Base-by-base conservation (phyloP, 352 stramenopile species). In the Bremia lactucae region DNA sequence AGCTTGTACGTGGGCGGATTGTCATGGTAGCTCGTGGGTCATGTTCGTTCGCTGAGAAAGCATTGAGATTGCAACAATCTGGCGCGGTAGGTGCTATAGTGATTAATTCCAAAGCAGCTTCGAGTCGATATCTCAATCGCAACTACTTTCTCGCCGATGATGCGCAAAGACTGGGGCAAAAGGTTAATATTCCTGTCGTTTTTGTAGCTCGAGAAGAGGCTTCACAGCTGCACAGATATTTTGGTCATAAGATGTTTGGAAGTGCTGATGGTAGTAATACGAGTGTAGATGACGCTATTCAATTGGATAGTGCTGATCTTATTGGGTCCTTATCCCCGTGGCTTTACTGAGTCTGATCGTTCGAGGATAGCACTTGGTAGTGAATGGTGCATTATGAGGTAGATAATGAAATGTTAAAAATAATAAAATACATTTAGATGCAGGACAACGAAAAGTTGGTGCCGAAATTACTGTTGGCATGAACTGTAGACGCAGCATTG, bases 21-120 rank as follows among this genome's bases (percentile, higher is more conserved):
- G 70, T 92, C 1, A 61, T 93, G 36, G 76, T 85, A 10, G 49
- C 59, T 21, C 62, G 82, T 6, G 82, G 82, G 9, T 62, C 62
- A 13, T 94, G 82, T 38, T 68, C 80, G 15, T 94, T 94, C 42
- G 67, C 73, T 1, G 52, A 78, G 36, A 94, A 93, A 50, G 78
- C 78, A 1, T 38, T 85, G 28, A 51, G 67, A 6, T 38, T 91
- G 4, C 68, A 93, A 54, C 22, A 51, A 6, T 67, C 68, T 11
- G 78, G 80, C 2, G 82, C 62, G 1, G 43, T 51, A 5, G 82
- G 65, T 16, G 59, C 85, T 13, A 62, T 92, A 8, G 64, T 87
- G 11, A 65, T 89, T 36, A 87, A 92, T 47, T 73, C 61, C 13
- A 85, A 81, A 47, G 43, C 51, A n/a, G 19, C 54, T 13, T 62